Evolutionary conservation across 768 basidiomycete genomes (phyloP), one percentile per base, ranked within the genome.

Genomic region (Mycena metata): DNA sequence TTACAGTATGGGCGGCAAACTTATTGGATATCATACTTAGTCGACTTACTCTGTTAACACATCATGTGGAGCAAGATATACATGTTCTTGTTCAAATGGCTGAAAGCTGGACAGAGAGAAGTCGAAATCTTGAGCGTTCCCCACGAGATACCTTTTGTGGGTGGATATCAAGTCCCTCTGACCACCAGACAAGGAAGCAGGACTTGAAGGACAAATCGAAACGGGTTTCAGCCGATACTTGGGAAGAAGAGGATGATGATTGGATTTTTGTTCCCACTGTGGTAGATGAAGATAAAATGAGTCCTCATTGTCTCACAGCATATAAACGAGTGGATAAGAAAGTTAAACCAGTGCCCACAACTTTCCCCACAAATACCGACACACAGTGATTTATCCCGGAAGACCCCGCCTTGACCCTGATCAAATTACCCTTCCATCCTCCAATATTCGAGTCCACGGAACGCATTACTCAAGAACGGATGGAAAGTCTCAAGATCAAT

Each of bases 291-390:
- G 41, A 56, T 7, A 24, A 42, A 41, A 6, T 21, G 1, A 21
- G 4, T 10, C 15, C 17, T 2, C 54, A 56, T 36, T 36, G 36
- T 41, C 41, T 56, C 36, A 56, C 54, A 1, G 41, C 41, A 8
- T 56, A 56, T 33, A 56, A 56, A 41, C 35, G 54, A 39, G 54
- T 56, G 16, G 54, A 56, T 16, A n/a, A 16, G 36, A 56, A 56
- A 17, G 54, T 56, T 1, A 36, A 42, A 39, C 54, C 54, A 6
- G 54, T 56, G 8, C 41, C 54, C 2, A 56, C 54, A 4, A 56
- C 54, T 8, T 56, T 56, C 16, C 41, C 54, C 5, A 21, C 36
- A 5, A 17, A 23, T 1, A 12, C n/a, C 7, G 54, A 36, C 10
- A 42, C 41, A 2, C n/a, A 6, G 4, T 36, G 54, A 4, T 49